Evolutionary conservation across 768 basidiomycete species (phyloP).

Genomic region (Amanita fuliginea): DNA sequence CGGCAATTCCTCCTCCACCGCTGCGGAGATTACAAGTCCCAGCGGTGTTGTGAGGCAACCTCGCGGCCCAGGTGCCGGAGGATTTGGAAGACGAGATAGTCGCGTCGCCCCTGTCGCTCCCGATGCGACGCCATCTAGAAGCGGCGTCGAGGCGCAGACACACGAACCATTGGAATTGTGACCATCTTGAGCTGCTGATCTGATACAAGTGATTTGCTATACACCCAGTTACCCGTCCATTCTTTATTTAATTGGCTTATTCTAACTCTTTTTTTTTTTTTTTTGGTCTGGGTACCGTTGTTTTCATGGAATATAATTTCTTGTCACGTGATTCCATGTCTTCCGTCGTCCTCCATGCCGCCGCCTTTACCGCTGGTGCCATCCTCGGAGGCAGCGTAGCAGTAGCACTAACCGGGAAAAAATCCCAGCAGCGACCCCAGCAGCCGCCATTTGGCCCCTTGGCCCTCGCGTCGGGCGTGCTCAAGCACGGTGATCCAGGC

Average conservation of each 20-base stretch:
- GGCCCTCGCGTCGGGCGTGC: constrained; percentile 22
- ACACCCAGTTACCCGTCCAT: constrained; percentile 5
- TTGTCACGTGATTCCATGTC: constrained; percentile 6
- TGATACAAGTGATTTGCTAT: constrained; percentile 11
- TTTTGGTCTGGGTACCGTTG: background rate
- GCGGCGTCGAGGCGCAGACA: constrained; percentile 74
- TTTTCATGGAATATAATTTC: background rate
- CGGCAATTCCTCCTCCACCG: constrained; percentile 16
- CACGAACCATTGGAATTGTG: constrained; percentile 84
- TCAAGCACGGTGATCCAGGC: constrained; percentile 81
- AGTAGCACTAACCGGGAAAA: constrained; percentile 30
- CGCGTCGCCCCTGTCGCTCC: constrained; percentile 23
- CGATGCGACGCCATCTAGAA: constrained; percentile 31
- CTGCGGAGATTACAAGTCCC: constrained; percentile 21
- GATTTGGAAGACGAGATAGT: constrained; percentile 65
- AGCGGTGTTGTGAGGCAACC: constrained; percentile 73
- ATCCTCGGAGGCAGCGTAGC: constrained; percentile 70
- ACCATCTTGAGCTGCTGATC: constrained; percentile 18
- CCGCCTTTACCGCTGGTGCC: constrained; percentile 77
- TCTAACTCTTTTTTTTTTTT: background rate
- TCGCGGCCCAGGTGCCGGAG: constrained; percentile 67
- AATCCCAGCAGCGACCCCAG: constrained; percentile 11
- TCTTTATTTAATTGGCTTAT: constrained; percentile 1
- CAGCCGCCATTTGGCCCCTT: constrained; percentile 27
- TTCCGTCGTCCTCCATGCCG: constrained; percentile 44